phyloP scores from a whole-genome alignment of 2,329 filamentous ascomycete species.

The Phialemonium atrogriseum region DNA sequence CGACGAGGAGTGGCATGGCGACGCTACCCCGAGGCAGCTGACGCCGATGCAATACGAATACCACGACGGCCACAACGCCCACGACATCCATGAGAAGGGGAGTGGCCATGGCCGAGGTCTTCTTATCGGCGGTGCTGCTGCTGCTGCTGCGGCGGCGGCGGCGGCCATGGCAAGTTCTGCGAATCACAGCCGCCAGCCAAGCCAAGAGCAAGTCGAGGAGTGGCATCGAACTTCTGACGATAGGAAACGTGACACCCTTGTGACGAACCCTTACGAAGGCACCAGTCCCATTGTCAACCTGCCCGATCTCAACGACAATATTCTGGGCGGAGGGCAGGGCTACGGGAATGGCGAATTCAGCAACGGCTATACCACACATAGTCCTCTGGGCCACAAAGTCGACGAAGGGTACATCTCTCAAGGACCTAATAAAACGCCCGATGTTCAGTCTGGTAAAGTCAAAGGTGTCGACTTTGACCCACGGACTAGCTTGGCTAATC shows the following conservation, averaged over 20 bases:
- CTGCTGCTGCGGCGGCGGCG: conserved; percentile 44
- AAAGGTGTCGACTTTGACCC: conserved; percentile 48
- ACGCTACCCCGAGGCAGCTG: conserved; percentile 37
- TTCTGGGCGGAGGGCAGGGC: conserved; percentile 17
- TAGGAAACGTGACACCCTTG: conserved; percentile 55
- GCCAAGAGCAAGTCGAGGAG: conserved; percentile 55
- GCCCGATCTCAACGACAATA: conserved; percentile 38
- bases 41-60: conserved; percentile 24
- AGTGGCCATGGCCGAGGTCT: conserved; percentile 28
- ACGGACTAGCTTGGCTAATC: conserved; percentile 35
- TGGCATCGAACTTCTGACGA: conserved; percentile 56
- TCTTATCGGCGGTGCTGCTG: conserved; percentile 42
- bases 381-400: conserved; percentile 51
- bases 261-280: conserved; percentile 61
- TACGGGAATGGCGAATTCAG: conserved; percentile 14
- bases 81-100: conserved; percentile 19
- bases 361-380: conserved; percentile 40
- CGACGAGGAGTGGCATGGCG: conserved; percentile 45
- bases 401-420: conserved; percentile 93
- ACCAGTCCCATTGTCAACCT: conserved; percentile 52
- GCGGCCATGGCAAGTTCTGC: conserved; percentile 36
- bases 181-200: conserved; percentile 44
- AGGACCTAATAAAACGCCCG: conserved; percentile 47
- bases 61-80: conserved; percentile 16
- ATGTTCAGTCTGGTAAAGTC: conserved; percentile 41